phyloP scores from a whole-genome alignment of 257 asterid genomes.

The Pogostemon cablin region DNA sequence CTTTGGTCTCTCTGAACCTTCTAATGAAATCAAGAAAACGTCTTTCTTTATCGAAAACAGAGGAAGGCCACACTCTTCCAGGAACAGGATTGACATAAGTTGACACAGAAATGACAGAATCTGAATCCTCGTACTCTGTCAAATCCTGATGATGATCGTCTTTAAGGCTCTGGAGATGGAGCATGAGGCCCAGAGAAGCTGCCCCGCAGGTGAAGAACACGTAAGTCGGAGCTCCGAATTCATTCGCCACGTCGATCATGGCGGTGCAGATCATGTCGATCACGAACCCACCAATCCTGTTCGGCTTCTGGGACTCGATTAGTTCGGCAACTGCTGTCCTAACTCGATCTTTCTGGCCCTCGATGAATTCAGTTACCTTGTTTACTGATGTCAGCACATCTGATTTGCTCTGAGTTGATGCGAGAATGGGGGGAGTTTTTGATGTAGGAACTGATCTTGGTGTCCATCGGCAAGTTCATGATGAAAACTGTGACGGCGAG shows the following conservation, averaged over 20 bases:
- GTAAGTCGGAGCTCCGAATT: conserved; percentile 43
- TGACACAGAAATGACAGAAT: conserved; percentile 19
- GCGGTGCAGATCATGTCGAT: conserved; percentile 30
- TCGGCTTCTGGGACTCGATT: background rate
- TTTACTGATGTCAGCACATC: background rate
- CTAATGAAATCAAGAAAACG: background rate
- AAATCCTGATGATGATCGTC: conserved; percentile 28
- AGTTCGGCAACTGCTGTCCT: conserved; percentile 27
- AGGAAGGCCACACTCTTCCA: conserved; percentile 27
- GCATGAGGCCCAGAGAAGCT: conserved; percentile 39
- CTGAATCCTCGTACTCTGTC: background rate
- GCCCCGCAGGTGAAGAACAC: conserved; percentile 45
- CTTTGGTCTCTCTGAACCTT: conserved; percentile 36
- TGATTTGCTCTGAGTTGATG: background rate
- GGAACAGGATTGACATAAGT: conserved; percentile 39
- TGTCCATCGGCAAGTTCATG: conserved; percentile 34
- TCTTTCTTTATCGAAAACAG: background rate
- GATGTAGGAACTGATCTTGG: conserved; percentile 30
- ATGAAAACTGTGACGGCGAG: conserved; percentile 43
- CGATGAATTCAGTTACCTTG: conserved; percentile 17
- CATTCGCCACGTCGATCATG: conserved; percentile 58
- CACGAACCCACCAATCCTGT: conserved; percentile 36
- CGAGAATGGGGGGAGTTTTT: conserved; percentile 22
- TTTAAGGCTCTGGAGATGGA: conserved; percentile 34
- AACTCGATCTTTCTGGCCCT: conserved; percentile 26